phyloP scores from a whole-genome alignment of 1,139 yeast genomes.

The Suhomyces bolitotheri region DNA sequence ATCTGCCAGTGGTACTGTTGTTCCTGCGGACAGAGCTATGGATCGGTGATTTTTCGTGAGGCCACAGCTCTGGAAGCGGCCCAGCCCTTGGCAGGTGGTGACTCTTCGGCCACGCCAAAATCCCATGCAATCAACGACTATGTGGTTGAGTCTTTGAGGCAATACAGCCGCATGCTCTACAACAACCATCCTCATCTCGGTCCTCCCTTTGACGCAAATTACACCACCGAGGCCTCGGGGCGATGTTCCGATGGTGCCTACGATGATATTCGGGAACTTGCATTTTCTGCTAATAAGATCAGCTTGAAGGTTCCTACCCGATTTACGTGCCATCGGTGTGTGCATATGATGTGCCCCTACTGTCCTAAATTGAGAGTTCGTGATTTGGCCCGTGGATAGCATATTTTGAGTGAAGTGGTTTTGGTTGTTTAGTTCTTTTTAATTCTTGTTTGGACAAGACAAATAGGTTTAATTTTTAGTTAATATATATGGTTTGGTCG shows the following conservation, averaged over 20 bases:
- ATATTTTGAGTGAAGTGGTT: neutral
- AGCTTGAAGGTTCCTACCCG: constrained; percentile 29
- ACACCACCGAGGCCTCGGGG: constrained; percentile 3
- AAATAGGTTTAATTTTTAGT: neutral
- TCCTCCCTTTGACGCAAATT: constrained; percentile 2
- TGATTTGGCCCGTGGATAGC: constrained; percentile 26
- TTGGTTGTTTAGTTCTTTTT: neutral
- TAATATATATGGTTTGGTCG: neutral
- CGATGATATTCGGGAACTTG: neutral
- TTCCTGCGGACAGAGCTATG: constrained; percentile 53
- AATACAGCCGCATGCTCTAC: constrained; percentile 33
- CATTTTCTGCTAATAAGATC: constrained; percentile 1
- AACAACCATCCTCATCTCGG: constrained; percentile 2
- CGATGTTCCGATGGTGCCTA: constrained; percentile 1
- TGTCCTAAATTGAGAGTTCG: constrained; percentile 46
- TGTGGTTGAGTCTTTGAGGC: constrained; percentile 23
- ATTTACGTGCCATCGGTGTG: constrained; percentile 48
- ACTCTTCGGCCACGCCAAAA: constrained; percentile 4
- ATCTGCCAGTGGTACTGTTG: constrained; percentile 58
- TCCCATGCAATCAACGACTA: constrained; percentile 9
- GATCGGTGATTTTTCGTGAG: constrained; percentile 36
- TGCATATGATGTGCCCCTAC: constrained; percentile 58
- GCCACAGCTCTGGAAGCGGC: too few relatives aligned
- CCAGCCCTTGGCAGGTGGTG: neutral
- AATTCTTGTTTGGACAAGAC: neutral